These are phyloP conservation scores for Sporothrix humicola DNA, from an alignment of 2,329 filamentous ascomycete genomes.

Conservation along the genomic window DNA sequence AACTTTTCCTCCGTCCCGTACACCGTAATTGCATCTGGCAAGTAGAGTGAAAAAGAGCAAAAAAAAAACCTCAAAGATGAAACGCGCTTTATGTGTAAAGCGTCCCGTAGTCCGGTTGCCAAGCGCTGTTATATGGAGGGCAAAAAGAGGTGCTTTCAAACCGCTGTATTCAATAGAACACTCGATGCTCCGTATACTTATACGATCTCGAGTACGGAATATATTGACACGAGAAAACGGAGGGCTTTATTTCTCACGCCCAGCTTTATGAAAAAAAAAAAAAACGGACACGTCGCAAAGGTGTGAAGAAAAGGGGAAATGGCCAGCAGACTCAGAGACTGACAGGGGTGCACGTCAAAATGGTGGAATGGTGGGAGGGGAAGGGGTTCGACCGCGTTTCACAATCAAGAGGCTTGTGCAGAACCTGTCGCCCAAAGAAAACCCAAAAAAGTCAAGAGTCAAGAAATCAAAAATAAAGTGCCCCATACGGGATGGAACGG, in stretches of 20 bases:
- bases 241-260: neutral
- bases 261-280: neutral
- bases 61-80: neutral
- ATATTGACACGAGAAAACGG: constrained; percentile 2
- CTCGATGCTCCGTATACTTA: no score
- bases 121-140: neutral
- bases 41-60: neutral
- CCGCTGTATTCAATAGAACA: no score
- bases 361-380: neutral
- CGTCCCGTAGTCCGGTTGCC: constrained; percentile 18
- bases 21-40: neutral
- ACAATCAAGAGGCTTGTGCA: constrained; percentile 25
- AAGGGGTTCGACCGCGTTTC: constrained; percentile 28
- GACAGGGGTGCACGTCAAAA: constrained; percentile 9
- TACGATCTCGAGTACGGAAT: neutral
- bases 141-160: neutral
- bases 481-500: constrained; percentile 25
- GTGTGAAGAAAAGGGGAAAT: neutral
- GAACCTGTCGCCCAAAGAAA: neutral
- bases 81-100: constrained; percentile 7
- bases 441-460: no score
- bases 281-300: constrained; percentile 10
- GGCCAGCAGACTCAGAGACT: no score
- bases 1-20: no score
- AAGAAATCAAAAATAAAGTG: neutral